These are phyloP conservation scores for Scalesia atractyloides DNA, from an alignment of 129 eudicot species.

Conservation along the genomic window DNA sequence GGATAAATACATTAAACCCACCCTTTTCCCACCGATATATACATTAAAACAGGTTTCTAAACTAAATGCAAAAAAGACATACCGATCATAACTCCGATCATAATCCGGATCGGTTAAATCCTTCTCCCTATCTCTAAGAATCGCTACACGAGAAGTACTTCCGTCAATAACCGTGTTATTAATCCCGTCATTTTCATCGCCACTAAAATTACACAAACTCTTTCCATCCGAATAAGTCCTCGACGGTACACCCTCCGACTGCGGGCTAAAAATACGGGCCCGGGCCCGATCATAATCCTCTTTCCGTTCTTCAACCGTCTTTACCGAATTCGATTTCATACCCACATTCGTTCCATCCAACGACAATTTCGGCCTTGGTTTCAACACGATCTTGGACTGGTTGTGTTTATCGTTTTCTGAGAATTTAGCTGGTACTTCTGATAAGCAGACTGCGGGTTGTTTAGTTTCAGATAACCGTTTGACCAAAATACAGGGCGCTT, in stretches of 20 bases:
- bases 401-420: conserved; percentile 66
- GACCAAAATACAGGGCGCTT: conserved; percentile 70
- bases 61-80: conserved; percentile 8
- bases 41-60: background rate
- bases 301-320: conserved; percentile 94
- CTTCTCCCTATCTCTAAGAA: conserved; percentile 91
- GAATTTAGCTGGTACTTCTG: conserved; percentile 69
- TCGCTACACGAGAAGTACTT: conserved; percentile 76
- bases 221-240: conserved; percentile 8
- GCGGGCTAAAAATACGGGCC: conserved; percentile 82
- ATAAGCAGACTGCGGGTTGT: conserved; percentile 62
- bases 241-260: conserved; percentile 36
- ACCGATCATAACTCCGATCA: conserved; percentile 95
- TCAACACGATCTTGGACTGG: conserved; percentile 66
- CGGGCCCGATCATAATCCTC: conserved; percentile 96
- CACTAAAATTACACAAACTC: conserved; percentile 27
- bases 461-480: conserved; percentile 55
- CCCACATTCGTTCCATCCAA: conserved; percentile 53
- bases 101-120: conserved; percentile 93
- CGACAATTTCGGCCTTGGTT: conserved; percentile 68
- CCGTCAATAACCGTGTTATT: conserved; percentile 25
- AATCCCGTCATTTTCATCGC: conserved; percentile 57
- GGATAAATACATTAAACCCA: background rate
- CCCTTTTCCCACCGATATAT: background rate
- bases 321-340: conserved; percentile 45